phyloP scores from a whole-genome alignment of 1,284 basidiomycete species.

The Microbotryomycetes sp. region DNA sequence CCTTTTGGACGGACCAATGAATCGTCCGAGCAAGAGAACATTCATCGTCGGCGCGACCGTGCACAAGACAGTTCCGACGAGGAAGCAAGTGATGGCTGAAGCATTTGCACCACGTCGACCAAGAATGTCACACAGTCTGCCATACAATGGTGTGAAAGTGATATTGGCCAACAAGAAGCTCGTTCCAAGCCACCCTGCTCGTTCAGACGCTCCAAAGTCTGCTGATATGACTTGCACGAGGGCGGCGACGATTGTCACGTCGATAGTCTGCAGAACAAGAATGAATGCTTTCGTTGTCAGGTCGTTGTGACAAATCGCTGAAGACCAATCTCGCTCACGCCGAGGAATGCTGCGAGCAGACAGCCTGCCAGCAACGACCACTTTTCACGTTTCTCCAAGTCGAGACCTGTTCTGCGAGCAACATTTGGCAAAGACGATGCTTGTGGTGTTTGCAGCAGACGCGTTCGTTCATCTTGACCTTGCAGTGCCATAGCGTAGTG shows the following conservation, averaged over 20 bases:
- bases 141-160: constrained; percentile 74
- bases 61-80: constrained; percentile 63
- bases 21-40: constrained; percentile 37
- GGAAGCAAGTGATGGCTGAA: constrained; percentile 59
- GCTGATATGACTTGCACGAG: constrained; percentile 9
- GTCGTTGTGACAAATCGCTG: background rate
- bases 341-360: background rate
- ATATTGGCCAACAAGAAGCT: constrained; percentile 64
- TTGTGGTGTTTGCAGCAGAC: background rate
- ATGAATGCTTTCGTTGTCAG: background rate
- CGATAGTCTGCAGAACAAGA: background rate
- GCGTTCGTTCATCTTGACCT: too few relatives aligned
- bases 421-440: background rate
- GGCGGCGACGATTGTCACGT: background rate
- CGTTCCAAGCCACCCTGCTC: constrained; percentile 8
- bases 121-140: constrained; percentile 67
- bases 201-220: constrained; percentile 11
- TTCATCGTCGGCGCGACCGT: constrained; percentile 68
- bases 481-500: too few relatives aligned
- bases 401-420: background rate
- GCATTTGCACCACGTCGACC: constrained; percentile 69
- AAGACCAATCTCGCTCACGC: background rate
- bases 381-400: background rate
- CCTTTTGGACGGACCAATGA: constrained; percentile 5
- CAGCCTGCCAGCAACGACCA: background rate